Evolutionary conservation across 2,329 filamentous ascomycete species (phyloP).

Genomic region (Pestalotiopsis sp.): DNA sequence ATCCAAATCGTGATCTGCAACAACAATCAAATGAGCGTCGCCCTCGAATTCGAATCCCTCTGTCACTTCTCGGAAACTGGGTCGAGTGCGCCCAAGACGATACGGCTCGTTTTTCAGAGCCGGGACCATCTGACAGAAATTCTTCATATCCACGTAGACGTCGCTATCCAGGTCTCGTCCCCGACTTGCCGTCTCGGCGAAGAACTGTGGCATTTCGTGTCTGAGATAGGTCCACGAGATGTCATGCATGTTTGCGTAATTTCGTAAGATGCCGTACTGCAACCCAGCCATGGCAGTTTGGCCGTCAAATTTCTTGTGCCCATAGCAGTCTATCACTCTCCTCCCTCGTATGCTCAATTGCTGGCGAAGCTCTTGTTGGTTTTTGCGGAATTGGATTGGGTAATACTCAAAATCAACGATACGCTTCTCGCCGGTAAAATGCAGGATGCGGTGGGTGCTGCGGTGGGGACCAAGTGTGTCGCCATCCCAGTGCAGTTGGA

Average conservation of each 20-base stretch:
- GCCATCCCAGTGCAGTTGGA: slow-evolving; percentile 5
- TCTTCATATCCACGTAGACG: neutral
- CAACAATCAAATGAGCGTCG: neutral
- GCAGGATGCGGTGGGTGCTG: neutral
- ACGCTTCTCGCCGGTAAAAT: slow-evolving; percentile 11
- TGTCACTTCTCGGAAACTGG: neutral
- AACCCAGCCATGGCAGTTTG: neutral
- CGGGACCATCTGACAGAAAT: neutral
- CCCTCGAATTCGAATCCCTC: neutral
- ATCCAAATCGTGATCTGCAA: neutral
- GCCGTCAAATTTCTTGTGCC: slow-evolving; percentile 9
- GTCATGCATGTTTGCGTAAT: neutral
- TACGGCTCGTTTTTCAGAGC: neutral
- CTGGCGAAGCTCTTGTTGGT: neutral
- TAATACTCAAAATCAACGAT: slow-evolving; percentile 9
- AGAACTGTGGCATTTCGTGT: neutral
- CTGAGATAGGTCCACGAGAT: neutral
- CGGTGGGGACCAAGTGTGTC: neutral
- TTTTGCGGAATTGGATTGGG: slow-evolving; percentile 7
- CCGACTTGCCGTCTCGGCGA: neutral
- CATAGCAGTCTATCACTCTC: neutral
- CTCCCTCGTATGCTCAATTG: neutral
- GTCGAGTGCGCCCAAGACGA: neutral
- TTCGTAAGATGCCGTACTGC: neutral
- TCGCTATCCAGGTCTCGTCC: neutral